Evolutionary conservation across 2,329 filamentous ascomycete genomes (phyloP).

Genomic region (Colletotrichum endophyticum): DNA sequence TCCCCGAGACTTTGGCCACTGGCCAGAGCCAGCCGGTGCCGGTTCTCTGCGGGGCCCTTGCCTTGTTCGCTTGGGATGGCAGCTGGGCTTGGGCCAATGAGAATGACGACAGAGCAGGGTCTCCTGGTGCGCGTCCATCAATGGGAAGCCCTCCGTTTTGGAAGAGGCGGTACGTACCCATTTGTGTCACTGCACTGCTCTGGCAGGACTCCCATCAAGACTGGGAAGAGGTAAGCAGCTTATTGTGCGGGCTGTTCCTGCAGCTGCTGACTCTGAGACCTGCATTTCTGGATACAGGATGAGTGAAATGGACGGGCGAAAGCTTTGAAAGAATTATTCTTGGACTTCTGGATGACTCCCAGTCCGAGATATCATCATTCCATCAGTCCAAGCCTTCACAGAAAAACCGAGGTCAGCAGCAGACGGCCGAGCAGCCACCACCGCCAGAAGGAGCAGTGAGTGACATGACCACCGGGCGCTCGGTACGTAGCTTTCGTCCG

Average conservation of each 20-base stretch:
- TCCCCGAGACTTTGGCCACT: neutral
- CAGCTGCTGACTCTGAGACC: neutral
- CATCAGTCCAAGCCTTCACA: neutral
- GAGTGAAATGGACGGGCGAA: neutral
- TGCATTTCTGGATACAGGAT: neutral
- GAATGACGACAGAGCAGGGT: neutral
- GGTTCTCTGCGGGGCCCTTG: neutral
- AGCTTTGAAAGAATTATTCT: neutral
- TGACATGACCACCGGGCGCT: slow-evolving; percentile 3
- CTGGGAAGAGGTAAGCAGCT: neutral
- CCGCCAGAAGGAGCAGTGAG: neutral
- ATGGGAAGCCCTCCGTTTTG: neutral
- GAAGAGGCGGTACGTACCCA: neutral
- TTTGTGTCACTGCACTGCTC: neutral
- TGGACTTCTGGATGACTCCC: neutral
- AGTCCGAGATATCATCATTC: neutral
- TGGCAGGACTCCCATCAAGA: neutral
- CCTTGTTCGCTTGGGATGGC: neutral
- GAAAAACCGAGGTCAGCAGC: neutral
- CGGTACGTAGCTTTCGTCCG: neutral
- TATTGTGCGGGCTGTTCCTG: neutral
- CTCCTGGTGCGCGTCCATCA: neutral
- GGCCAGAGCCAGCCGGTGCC: neutral
- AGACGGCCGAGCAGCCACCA: neutral
- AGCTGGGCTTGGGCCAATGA: neutral